These are phyloP conservation scores for Melaleuca quinquenervia DNA, from an alignment of 345 rosid species.

Conservation along the genomic window DNA sequence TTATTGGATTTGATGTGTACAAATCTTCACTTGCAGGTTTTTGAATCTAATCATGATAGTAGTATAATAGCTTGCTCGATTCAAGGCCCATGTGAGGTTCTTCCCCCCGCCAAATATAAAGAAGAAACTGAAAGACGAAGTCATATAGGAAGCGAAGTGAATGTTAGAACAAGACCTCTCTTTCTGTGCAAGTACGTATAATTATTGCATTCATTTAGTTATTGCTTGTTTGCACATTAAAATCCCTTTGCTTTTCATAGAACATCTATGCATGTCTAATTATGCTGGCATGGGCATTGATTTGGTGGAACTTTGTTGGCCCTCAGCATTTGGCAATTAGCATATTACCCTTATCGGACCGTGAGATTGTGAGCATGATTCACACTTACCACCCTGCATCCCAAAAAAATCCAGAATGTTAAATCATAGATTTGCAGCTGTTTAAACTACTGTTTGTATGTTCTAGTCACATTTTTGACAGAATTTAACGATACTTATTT, in stretches of 20 bases:
- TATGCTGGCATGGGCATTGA: not conserved
- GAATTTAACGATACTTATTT: not conserved
- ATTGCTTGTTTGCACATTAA: not conserved
- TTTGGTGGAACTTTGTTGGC: not conserved
- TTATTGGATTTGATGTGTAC: not conserved
- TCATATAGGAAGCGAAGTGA: conserved; percentile 24
- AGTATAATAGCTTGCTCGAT: conserved; percentile 36
- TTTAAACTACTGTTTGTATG: not conserved
- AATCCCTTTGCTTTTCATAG: not conserved
- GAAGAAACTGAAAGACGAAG: conserved; percentile 32
- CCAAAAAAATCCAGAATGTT: not conserved
- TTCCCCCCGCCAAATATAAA: conserved; percentile 36
- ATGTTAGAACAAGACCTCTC: conserved; percentile 16
- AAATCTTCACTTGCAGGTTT: conserved; percentile 27
- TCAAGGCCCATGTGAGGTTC: conserved; percentile 53
- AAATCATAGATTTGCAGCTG: not conserved
- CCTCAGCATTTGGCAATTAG: not conserved
- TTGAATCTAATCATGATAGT: conserved; percentile 51
- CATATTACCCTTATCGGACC: not conserved
- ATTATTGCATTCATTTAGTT: not conserved
- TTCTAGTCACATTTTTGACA: not conserved
- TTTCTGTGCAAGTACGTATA: conserved; percentile 55
- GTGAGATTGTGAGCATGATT: not conserved
- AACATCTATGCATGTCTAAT: not conserved
- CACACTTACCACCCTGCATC: not conserved